phyloP scores from a whole-genome alignment of 2,329 filamentous ascomycete species.

The Lecanicillium sp. region DNA sequence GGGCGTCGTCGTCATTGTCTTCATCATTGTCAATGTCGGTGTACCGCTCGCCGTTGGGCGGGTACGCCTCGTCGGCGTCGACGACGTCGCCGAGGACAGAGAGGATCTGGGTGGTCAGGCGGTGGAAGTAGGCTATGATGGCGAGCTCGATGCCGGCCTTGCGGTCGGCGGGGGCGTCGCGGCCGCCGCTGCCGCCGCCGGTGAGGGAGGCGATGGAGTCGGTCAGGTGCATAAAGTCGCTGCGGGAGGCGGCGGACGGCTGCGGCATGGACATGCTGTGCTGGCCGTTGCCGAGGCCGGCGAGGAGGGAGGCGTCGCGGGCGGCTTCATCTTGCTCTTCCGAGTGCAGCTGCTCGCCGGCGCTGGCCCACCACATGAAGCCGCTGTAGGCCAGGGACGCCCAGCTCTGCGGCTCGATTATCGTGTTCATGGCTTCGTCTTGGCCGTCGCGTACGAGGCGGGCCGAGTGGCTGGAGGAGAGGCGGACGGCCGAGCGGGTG shows the following conservation, averaged over 20 bases:
- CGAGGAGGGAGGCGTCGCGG: constrained; percentile 48
- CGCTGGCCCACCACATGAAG: constrained; percentile 88
- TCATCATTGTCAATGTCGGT: constrained; percentile 22
- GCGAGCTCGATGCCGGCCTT: constrained; percentile 55
- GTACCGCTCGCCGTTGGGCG: constrained; percentile 15
- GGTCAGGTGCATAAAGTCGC: constrained; percentile 21
- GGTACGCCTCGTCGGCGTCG: constrained; percentile 37
- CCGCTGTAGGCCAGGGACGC: constrained; percentile 69
- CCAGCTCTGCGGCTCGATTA: constrained; percentile 60
- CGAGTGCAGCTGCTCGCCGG: constrained; percentile 61
- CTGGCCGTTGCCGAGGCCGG: constrained; percentile 36
- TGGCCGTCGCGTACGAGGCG: constrained; percentile 26
- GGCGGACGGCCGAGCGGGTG: constrained; percentile 16
- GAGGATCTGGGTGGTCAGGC: constrained; percentile 61
- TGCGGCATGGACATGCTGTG: constrained; percentile 20
- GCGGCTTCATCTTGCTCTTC: constrained; percentile 52
- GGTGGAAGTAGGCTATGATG: constrained; percentile 75
- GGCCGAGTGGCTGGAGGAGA: constrained; percentile 19
- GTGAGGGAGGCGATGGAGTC: constrained; percentile 39
- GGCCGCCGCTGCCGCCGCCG: too few species aligned
- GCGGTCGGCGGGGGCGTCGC: constrained; percentile 21
- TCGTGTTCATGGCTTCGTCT: constrained; percentile 42
- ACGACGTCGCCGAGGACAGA: constrained; percentile 55
- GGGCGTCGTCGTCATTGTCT: constrained; percentile 24
- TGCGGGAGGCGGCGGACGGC: constrained; percentile 19